A percentile compares a stretch with the other conserved stretches of the same genome.
Evolutionary conservation across 345 rosid species (phyloP).

Genomic region (Camelina neglecta): DNA sequence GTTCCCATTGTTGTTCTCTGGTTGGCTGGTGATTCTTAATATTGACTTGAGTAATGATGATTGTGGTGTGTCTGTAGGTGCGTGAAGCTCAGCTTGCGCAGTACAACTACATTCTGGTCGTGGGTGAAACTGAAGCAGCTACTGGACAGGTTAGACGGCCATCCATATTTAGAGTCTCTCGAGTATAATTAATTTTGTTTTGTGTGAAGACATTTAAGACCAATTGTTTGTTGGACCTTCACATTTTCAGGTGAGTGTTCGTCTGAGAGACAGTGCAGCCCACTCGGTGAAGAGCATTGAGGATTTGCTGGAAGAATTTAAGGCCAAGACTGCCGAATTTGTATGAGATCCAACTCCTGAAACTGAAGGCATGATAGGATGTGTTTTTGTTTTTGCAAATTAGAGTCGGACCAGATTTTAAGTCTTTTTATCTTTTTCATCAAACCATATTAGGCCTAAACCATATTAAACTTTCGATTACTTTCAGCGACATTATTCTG

Average conservation of each 20-base stretch:
- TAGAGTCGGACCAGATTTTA: not conserved
- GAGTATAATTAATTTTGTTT: not conserved
- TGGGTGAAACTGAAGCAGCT: constrained; percentile 82
- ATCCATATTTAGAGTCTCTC: not conserved
- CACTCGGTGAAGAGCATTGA: constrained; percentile 63
- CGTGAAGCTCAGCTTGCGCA: constrained; percentile 96
- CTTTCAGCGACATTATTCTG: too few species aligned
- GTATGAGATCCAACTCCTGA: constrained; percentile 45
- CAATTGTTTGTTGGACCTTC: not conserved
- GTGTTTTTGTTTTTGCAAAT: not conserved
- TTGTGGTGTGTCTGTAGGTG: constrained; percentile 55
- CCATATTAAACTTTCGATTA: not conserved
- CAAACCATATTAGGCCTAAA: not conserved
- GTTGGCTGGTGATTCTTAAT: constrained; percentile 9
- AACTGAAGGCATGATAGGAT: constrained; percentile 4
- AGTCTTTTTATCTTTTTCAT: constrained; percentile 1
- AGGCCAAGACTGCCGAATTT: constrained; percentile 60
- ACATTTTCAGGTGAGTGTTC: constrained; percentile 73
- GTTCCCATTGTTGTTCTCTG: constrained; percentile 12
- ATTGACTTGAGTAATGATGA: constrained; percentile 28
- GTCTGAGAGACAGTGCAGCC: constrained; percentile 73
- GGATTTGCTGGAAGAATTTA: constrained; percentile 62
- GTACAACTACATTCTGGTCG: constrained; percentile 92
- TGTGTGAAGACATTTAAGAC: constrained; percentile 8
- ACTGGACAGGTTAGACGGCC: constrained; percentile 70